A percentile compares a stretch with the other conserved stretches of the same genome.
Conservation (phyloP, 23 red algal species). For the Gracilaria caudata region DNA sequence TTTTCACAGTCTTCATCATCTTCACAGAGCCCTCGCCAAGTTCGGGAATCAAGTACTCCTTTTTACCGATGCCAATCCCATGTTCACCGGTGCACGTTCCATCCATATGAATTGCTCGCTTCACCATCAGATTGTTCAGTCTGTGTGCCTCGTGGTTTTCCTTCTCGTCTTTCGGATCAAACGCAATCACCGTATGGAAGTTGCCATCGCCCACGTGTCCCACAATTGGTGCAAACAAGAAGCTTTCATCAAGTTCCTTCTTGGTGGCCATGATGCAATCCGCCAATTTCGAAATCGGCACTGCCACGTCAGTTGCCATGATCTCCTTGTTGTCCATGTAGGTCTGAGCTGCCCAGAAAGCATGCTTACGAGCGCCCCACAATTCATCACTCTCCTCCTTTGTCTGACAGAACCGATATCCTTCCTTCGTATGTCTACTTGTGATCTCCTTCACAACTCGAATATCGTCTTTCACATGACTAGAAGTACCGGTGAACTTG, state of each 20-base stretch:
- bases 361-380: slow-evolving; percentile 90
- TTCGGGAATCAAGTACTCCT: slow-evolving; percentile 87
- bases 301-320: slow-evolving; percentile 93
- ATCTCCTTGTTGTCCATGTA: slow-evolving; percentile 73
- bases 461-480: slow-evolving; percentile 79
- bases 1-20: slow-evolving; percentile 92
- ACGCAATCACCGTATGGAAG: slow-evolving; percentile 91
- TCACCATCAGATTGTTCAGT: slow-evolving; percentile 81
- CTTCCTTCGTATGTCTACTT: slow-evolving; percentile 53
- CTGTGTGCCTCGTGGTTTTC: slow-evolving; percentile 82
- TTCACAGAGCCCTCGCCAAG: slow-evolving; percentile 71
- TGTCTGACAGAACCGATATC: slow-evolving; percentile 64
- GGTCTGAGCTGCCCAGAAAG: slow-evolving; percentile 89
- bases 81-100: slow-evolving; percentile 98
- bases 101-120: slow-evolving; percentile 83
- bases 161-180: slow-evolving; percentile 72
- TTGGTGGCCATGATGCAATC: slow-evolving; percentile 92
- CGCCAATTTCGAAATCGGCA: slow-evolving; percentile 90
- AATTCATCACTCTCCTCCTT: slow-evolving; percentile 84
- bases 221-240: slow-evolving; percentile 85
- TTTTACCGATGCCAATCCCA: slow-evolving; percentile 93
- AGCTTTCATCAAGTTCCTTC: slow-evolving; percentile 68
- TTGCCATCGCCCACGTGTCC: slow-evolving; percentile 97
- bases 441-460: slow-evolving; percentile 74
- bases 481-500: slow-evolving; percentile 76